Evolutionary conservation across 257 asterid genomes (phyloP).

Genomic region (Ajuga chamaepitys): DNA sequence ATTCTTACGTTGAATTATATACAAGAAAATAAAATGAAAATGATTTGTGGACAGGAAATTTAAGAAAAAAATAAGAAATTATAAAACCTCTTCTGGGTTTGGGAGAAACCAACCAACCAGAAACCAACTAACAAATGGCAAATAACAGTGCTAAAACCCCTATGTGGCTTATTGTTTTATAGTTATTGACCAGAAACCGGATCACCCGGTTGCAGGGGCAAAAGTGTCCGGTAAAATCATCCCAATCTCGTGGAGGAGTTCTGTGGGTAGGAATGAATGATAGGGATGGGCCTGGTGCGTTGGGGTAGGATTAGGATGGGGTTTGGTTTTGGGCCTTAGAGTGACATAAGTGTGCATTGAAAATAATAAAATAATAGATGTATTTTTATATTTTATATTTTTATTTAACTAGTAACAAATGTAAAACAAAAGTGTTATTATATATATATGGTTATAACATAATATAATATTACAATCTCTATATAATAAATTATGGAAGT

Average conservation of each 20-base stretch:
- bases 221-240: conserved; percentile 16
- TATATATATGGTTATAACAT: too few relatives aligned
- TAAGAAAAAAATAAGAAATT: background rate
- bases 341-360: too few relatives aligned
- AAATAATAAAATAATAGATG: too few relatives aligned
- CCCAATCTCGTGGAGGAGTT: conserved; percentile 4
- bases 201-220: conserved; percentile 17
- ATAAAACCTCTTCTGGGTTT: conserved; percentile 36
- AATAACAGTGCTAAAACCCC: conserved; percentile 16
- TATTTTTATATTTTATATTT: background rate
- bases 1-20: background rate
- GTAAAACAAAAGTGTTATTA: too few relatives aligned
- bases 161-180: background rate
- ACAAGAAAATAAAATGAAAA: background rate
- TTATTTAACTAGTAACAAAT: background rate
- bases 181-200: conserved; percentile 31
- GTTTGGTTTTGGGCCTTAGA: too few relatives aligned
- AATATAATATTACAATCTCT: too few relatives aligned
- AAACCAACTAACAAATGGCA: conserved; percentile 12
- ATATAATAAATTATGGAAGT: too few relatives aligned
- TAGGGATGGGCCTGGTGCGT: conserved; percentile 10
- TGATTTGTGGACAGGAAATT: conserved; percentile 7
- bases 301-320: background rate
- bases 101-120: conserved; percentile 19
- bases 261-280: conserved; percentile 24